Evolutionary conservation across 1,284 basidiomycete genomes (phyloP).

Genomic region (Anthracocystis setariae): DNA sequence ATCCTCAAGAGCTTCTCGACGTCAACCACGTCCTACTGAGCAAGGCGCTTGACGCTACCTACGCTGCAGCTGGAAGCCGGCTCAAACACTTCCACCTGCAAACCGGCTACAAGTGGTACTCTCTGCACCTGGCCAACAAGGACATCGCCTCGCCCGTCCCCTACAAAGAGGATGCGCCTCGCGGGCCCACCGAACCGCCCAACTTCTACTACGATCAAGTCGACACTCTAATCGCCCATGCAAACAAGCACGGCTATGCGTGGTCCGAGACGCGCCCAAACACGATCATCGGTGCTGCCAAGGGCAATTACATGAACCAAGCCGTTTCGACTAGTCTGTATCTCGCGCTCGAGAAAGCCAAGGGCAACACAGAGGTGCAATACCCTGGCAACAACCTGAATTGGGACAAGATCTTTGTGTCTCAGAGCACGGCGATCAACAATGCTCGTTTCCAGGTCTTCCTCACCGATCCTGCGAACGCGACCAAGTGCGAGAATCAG

Average conservation of each 20-base stretch:
- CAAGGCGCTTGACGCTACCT: constrained; percentile 42
- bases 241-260: constrained; percentile 40
- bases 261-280: constrained; percentile 48
- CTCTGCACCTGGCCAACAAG: constrained; percentile 44
- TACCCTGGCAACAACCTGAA: constrained; percentile 43
- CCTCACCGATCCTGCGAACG: constrained; percentile 34
- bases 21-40: constrained; percentile 38
- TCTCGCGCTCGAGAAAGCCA: constrained; percentile 39
- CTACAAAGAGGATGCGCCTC: constrained; percentile 35
- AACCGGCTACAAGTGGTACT: constrained; percentile 52
- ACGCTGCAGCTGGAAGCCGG: constrained; percentile 24
- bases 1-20: constrained; percentile 34
- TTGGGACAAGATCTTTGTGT: constrained; percentile 44
- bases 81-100: constrained; percentile 47
- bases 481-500: constrained; percentile 38
- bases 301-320: constrained; percentile 51
- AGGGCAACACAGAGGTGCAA: constrained; percentile 38
- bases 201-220: constrained; percentile 50
- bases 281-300: constrained; percentile 48
- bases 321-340: constrained; percentile 42
- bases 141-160: constrained; percentile 38
- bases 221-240: constrained; percentile 37
- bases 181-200: constrained; percentile 34
- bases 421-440: constrained; percentile 43
- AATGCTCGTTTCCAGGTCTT: constrained; percentile 47